Conservation (phyloP, 208 protist genomes). For the Crithidia sp. region DNA sequence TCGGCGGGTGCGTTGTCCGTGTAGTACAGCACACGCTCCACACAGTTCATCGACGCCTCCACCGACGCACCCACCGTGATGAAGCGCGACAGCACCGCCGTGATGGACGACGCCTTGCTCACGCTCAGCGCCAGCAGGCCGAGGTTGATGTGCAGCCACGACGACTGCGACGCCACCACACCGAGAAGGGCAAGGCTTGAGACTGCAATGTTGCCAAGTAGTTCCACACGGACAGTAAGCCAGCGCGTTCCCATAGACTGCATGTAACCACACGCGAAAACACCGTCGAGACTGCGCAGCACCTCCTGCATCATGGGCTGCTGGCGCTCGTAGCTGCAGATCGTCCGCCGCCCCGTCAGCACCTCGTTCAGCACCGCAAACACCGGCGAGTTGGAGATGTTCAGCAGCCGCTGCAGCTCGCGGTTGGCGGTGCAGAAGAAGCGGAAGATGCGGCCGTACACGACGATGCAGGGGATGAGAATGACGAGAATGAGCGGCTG, state of each 20-base stretch:
- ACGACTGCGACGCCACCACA: constrained; percentile 72
- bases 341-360: constrained; percentile 46
- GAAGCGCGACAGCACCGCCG: constrained; percentile 54
- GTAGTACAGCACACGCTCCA: constrained; percentile 80
- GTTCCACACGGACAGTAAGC: constrained; percentile 88
- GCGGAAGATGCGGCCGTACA: constrained; percentile 73
- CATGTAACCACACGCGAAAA: constrained; percentile 48
- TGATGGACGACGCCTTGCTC: too few relatives aligned
- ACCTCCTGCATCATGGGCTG: constrained; percentile 58
- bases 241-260: constrained; percentile 66
- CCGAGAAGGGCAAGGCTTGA: constrained; percentile 94
- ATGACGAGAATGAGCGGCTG: constrained; percentile 51
- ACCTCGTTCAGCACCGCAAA: constrained; percentile 88
- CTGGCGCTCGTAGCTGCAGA: constrained; percentile 85
- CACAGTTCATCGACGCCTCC: constrained; percentile 81
- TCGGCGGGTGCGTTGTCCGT: constrained; percentile 61
- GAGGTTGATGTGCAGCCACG: constrained; percentile 47
- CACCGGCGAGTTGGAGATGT: constrained; percentile 82
- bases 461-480: constrained; percentile 51
- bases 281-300: constrained; percentile 46
- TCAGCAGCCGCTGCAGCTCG: constrained; percentile 87
- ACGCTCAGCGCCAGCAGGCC: constrained; percentile 70
- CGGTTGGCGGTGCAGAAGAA: constrained; percentile 71
- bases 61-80: constrained; percentile 58
- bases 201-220: constrained; percentile 76